These are phyloP conservation scores for Aspergillus pseudoterreus DNA, from an alignment of 2,329 filamentous ascomycete genomes.

Conservation along the genomic window DNA sequence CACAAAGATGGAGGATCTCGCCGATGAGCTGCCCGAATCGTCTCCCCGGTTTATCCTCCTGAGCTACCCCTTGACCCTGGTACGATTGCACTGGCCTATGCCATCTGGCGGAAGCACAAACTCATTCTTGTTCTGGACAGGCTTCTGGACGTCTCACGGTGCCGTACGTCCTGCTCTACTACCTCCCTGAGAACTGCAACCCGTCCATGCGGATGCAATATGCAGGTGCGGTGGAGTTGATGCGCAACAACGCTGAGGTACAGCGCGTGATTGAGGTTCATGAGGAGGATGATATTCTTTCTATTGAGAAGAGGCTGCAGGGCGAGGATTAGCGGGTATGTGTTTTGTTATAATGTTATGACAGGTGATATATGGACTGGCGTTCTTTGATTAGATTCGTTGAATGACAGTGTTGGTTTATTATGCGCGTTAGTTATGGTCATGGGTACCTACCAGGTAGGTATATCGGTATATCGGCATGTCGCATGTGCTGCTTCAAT, in stretches of 20 bases:
- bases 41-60: conserved; percentile 84
- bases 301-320: conserved; percentile 66
- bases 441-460: no score
- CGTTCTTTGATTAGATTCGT: no score
- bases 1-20: conserved; percentile 73
- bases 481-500: no score
- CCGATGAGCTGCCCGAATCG: conserved; percentile 88
- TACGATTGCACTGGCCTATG: conserved; percentile 39
- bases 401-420: no score
- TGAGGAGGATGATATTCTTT: conserved; percentile 72
- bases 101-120: neutral
- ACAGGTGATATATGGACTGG: neutral
- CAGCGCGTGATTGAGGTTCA: conserved; percentile 81
- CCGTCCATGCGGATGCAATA: conserved; percentile 87
- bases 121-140: conserved; percentile 40
- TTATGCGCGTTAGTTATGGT: no score
- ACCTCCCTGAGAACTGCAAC: conserved; percentile 89
- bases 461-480: no score
- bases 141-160: conserved; percentile 78
- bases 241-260: conserved; percentile 91
- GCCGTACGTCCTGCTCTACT: conserved; percentile 92
- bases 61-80: conserved; percentile 84
- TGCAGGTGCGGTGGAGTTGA: conserved; percentile 90
- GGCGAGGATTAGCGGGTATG: conserved; percentile 22
- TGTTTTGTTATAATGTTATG: neutral